Conservation (phyloP, 306 rosid genomes). For the Glycyrrhiza uralensis region DNA sequence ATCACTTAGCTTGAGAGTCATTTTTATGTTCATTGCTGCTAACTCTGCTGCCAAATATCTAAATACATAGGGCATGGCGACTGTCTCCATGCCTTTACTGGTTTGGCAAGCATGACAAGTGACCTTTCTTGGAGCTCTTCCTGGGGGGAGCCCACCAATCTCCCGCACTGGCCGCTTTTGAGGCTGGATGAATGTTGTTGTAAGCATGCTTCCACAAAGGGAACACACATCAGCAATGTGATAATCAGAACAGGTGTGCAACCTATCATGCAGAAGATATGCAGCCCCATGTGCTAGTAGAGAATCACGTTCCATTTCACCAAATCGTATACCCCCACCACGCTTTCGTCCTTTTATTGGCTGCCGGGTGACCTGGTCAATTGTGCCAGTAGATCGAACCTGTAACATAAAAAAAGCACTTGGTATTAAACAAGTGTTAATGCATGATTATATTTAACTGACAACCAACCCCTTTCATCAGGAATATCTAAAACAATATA, state of each 20-base stretch:
- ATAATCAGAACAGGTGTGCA: constrained; percentile 89
- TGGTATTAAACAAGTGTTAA: background rate
- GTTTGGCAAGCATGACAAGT: constrained; percentile 68
- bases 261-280: constrained; percentile 82
- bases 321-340: constrained; percentile 97
- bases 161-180: constrained; percentile 43
- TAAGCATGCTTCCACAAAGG: constrained; percentile 78
- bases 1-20: constrained; percentile 64
- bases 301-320: constrained; percentile 98
- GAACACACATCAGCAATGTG: constrained; percentile 92
- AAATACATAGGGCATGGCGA: constrained; percentile 91
- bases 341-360: constrained; percentile 87
- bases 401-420: constrained; percentile 23
- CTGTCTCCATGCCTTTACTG: constrained; percentile 87
- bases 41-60: constrained; percentile 90
- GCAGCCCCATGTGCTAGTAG: constrained; percentile 98
- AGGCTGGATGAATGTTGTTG: constrained; percentile 53
- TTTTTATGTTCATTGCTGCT: constrained; percentile 89
- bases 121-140: constrained; percentile 57
- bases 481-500: background rate
- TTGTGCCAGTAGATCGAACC: constrained; percentile 90
- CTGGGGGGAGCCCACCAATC: constrained; percentile 66
- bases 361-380: constrained; percentile 79
- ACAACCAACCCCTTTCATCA: background rate
- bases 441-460: background rate